Evolutionary conservation across 2,329 filamentous ascomycete species (phyloP).

Genomic region (Periconia macrospinosa): DNA sequence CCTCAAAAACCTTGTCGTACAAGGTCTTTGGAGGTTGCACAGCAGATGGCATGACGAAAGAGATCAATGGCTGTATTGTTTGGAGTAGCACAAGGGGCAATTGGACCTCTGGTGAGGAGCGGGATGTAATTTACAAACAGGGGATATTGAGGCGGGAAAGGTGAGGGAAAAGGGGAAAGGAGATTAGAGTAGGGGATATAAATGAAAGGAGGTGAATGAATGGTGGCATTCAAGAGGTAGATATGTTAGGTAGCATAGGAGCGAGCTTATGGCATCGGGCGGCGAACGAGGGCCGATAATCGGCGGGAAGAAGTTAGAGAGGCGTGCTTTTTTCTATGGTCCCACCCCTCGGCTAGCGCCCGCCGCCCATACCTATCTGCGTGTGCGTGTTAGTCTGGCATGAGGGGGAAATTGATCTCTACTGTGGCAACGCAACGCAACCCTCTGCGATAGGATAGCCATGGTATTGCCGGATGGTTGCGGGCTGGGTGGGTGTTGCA

Average conservation of each 20-base stretch:
- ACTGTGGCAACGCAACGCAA: too few species aligned
- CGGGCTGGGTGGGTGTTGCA: too few species aligned
- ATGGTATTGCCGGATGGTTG: too few species aligned
- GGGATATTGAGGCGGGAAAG: neutral
- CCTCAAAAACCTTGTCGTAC: conserved; percentile 96
- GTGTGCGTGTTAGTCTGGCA: too few species aligned
- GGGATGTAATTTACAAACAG: neutral
- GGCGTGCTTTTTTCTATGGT: neutral
- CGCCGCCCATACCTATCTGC: too few species aligned
- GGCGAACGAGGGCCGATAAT: conserved; percentile 1
- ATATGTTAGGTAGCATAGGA: neutral
- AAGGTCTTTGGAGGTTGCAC: conserved; percentile 77
- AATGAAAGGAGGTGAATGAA: neutral
- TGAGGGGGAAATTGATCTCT: too few species aligned
- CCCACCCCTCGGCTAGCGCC: neutral
- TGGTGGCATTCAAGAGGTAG: neutral
- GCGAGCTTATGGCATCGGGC: neutral
- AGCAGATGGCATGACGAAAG: conserved; percentile 71
- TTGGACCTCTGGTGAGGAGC: neutral
- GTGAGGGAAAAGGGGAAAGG: neutral
- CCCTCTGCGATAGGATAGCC: too few species aligned
- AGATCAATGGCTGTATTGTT: conserved; percentile 1
- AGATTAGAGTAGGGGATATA: neutral
- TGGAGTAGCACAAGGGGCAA: conserved; percentile 15
- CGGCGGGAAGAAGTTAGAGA: neutral